phyloP scores from a whole-genome alignment of 257 asterid species.

The Solanum habrochaites region DNA sequence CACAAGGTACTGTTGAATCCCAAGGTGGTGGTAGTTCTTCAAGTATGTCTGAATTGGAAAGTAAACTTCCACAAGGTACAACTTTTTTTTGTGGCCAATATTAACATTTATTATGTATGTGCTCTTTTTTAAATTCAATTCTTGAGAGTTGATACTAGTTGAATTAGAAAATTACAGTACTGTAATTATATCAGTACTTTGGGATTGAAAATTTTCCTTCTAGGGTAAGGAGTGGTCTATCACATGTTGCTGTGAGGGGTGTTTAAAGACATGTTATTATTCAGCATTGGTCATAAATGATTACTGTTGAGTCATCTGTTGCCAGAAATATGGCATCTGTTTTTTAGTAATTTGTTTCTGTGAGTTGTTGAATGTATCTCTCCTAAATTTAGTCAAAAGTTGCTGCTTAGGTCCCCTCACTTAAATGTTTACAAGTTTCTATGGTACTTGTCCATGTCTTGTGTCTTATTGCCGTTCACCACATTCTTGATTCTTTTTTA shows the following conservation, averaged over 20 bases:
- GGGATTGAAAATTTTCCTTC: neutral
- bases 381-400: neutral
- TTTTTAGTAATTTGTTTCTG: neutral
- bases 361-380: neutral
- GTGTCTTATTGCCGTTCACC: neutral
- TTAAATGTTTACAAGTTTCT: neutral
- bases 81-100: neutral
- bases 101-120: neutral
- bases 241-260: neutral
- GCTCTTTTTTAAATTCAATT: neutral
- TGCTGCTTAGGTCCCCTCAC: neutral
- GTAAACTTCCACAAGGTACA: conserved; percentile 58
- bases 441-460: neutral
- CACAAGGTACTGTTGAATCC: conserved; percentile 61
- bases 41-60: conserved; percentile 46
- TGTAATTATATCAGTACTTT: neutral
- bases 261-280: neutral
- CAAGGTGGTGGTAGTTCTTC: conserved; percentile 80
- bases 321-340: neutral
- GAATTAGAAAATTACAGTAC: neutral
- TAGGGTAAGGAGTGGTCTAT: neutral
- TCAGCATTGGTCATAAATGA: neutral
- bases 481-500: neutral
- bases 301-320: neutral
- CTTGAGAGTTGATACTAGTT: neutral